These are phyloP conservation scores for Amorphotheca resinae DNA, from an alignment of 495 filamentous ascomycete genomes.

Conservation along the genomic window DNA sequence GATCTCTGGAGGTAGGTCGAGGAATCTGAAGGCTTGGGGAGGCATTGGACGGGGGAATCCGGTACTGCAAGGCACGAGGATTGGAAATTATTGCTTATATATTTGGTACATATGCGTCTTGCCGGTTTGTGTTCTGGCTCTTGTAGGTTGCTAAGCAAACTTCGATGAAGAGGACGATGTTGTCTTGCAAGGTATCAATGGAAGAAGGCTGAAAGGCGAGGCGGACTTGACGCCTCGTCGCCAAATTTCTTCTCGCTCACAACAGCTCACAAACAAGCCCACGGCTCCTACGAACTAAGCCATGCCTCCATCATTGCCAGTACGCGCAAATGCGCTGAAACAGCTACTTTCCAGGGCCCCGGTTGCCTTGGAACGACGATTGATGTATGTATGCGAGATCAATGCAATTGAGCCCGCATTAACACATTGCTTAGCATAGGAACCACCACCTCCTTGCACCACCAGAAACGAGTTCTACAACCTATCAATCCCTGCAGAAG, in stretches of 20 bases:
- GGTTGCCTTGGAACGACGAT: not conserved
- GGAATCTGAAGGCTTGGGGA: constrained; percentile 12
- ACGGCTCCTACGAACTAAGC: not conserved
- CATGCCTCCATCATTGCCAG: constrained; percentile 8
- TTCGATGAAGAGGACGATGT: too few species aligned
- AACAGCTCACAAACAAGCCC: too few species aligned
- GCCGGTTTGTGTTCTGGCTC: too few species aligned
- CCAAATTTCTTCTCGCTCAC: not conserved
- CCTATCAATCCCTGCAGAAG: constrained; percentile 8
- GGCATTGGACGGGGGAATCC: not conserved
- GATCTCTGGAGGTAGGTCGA: constrained; percentile 19
- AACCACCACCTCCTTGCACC: constrained; percentile 3
- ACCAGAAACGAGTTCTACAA: constrained; percentile 9
- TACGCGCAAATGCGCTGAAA: constrained; percentile 9
- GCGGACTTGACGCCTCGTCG: constrained; percentile 3
- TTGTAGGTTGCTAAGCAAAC: too few species aligned
- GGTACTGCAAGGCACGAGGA: too few species aligned
- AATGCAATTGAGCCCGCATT: not conserved
- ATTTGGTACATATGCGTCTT: too few species aligned
- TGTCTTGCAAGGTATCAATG: too few species aligned
- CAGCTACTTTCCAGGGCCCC: constrained; percentile 2
- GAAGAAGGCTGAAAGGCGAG: constrained; percentile 9
- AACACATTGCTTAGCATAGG: not conserved
- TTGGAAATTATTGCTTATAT: too few species aligned
- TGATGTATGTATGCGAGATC: constrained; percentile 1